Base-by-base conservation (phyloP, 2,329 filamentous ascomycete species). In the Trichoderma cornu-damae region DNA sequence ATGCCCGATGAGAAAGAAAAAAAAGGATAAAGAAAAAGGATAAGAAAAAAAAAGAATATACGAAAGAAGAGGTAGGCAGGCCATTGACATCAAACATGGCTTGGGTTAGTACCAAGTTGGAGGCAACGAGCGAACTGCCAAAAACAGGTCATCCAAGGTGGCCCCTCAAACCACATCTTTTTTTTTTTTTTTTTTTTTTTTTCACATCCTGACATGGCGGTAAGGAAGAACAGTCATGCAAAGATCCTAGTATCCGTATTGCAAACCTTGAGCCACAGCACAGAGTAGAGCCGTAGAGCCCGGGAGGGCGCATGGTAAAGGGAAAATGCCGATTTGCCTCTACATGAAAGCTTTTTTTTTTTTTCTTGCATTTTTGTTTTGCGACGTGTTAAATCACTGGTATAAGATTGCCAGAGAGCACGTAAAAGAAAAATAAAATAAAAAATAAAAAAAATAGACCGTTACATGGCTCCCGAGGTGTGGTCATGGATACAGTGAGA, bases 41-140 rank as follows among this genome's bases (percentile, higher is more conserved):
- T n/a, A n/a, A n/a, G n/a, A n/a, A n/a, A n/a, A n/a, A n/a, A n/a
- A n/a, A n/a, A n/a, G n/a, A n/a, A 11, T 11, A 11, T 5, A 42
- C n/a, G n/a, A 51, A 37, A 11, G 18, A 37, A 44, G 30, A 14
- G 16, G 51, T n/a, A n/a, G n/a, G 6, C 32, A n/a, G n/a, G 30
- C 22, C 40, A 20, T 54, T 16, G 30, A 54, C 51, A 46, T 46
- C 30, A 37, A 54, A 44, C 51, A n/a, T 46, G 40, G 51, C 51
- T 46, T 54, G 37, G 32, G 40, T 24, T 46, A 46, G 30, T 24
- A 46, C n/a, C 35, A 26, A 28, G 40, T 46, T 54, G 8, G 40
- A 46, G 24, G 14, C 50, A 24, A 24, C 49, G 18, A 54, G 12
- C 40, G 11, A 32, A 14, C 38, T 54, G 30, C 51, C 38, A 43